Conservation (phyloP, 345 rosid species). For the Salix udensis region DNA sequence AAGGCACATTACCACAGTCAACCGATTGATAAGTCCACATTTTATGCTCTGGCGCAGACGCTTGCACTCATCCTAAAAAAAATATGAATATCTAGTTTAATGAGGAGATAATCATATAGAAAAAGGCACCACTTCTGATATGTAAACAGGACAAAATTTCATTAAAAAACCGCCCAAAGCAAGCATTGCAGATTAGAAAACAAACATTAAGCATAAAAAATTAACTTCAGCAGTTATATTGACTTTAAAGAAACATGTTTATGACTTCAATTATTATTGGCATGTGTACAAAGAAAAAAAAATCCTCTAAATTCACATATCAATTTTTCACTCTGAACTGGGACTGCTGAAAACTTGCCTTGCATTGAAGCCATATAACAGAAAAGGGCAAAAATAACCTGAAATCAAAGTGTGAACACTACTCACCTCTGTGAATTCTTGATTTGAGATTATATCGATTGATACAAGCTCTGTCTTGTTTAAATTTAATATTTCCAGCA, state of each 20-base stretch:
- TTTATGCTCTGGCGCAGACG: slow-evolving; percentile 97
- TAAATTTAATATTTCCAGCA: slow-evolving; percentile 82
- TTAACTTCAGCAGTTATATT: not conserved
- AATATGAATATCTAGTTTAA: slow-evolving; percentile 9
- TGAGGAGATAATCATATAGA: not conserved
- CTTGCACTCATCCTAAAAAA: slow-evolving; percentile 91
- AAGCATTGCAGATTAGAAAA: not conserved
- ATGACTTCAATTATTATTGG: not conserved
- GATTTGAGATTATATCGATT: slow-evolving; percentile 92
- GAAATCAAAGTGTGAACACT: not conserved
- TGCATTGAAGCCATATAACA: not conserved
- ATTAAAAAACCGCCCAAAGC: not conserved
- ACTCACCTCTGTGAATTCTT: slow-evolving; percentile 95
- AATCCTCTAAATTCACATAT: not conserved
- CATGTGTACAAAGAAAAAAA: not conserved
- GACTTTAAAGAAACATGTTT: not conserved
- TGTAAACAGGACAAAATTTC: not conserved
- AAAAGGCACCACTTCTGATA: not conserved
- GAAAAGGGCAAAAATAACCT: not conserved
- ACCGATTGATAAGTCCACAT: slow-evolving; percentile 79
- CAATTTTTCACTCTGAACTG: not conserved
- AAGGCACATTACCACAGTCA: slow-evolving; percentile 72
- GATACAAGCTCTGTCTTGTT: slow-evolving; percentile 83
- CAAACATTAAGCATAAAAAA: not conserved
- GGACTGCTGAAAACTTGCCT: not conserved